phyloP scores from a whole-genome alignment of 2,329 filamentous ascomycete genomes.

The Phialocephala subalpina region DNA sequence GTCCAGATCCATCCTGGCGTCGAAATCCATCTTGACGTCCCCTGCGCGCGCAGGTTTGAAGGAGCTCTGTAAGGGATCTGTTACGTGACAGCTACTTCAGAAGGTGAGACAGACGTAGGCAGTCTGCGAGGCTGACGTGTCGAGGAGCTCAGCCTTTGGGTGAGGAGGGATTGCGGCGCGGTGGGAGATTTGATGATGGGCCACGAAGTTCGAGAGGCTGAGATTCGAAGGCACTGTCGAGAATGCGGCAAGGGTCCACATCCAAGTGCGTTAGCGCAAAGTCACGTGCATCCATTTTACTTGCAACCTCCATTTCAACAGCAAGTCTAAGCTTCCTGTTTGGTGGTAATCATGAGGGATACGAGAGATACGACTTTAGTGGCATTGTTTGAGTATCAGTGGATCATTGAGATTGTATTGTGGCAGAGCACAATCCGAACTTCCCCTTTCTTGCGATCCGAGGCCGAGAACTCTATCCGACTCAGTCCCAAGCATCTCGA shows the following conservation, averaged over 20 bases:
- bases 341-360: neutral
- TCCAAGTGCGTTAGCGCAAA: neutral
- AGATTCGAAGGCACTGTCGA: neutral
- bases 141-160: slow-evolving; percentile 24
- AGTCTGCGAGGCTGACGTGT: slow-evolving; percentile 36
- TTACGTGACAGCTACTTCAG: slow-evolving; percentile 1
- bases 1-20: slow-evolving; percentile 49
- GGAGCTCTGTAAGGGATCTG: slow-evolving; percentile 15
- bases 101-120: slow-evolving; percentile 17
- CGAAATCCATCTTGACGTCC: slow-evolving; percentile 54
- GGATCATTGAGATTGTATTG: slow-evolving; percentile 7
- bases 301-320: neutral
- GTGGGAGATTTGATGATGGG: slow-evolving; percentile 13
- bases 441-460: slow-evolving; percentile 5
- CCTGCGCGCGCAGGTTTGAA: slow-evolving; percentile 12
- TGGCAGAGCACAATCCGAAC: slow-evolving; percentile 7
- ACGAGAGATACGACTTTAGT: neutral
- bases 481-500: neutral
- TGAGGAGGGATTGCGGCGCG: slow-evolving; percentile 15
- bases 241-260: slow-evolving; percentile 7
- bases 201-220: slow-evolving; percentile 26
- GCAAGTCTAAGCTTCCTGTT: neutral
- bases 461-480: slow-evolving; percentile 9
- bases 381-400: neutral
- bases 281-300: slow-evolving; percentile 7